phyloP scores from a whole-genome alignment of 2,329 filamentous ascomycete species.

The Apiospora malaysiana region DNA sequence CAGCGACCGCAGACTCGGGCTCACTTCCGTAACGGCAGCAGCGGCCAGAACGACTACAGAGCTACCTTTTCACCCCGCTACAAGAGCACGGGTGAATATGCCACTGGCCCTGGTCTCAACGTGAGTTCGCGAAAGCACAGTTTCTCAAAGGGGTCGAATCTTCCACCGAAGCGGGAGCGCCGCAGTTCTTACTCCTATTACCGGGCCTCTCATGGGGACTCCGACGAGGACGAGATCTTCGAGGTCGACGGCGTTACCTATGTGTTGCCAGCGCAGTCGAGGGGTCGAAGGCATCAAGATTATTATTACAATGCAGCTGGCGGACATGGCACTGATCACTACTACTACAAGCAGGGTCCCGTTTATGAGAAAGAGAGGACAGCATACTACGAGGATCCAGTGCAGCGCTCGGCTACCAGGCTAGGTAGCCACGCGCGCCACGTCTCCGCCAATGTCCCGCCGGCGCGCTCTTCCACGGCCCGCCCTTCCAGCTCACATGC shows the following conservation, averaged over 20 bases:
- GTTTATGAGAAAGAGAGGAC: conserved; percentile 45
- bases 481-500: conserved; percentile 51
- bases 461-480: conserved; percentile 59
- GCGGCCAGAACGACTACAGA: conserved; percentile 47
- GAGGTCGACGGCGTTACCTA: conserved; percentile 60
- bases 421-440: conserved; percentile 48
- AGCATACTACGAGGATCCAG: conserved; percentile 49
- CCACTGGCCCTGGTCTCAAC: conserved; percentile 61
- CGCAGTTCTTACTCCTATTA: conserved; percentile 64
- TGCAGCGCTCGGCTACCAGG: conserved; percentile 46
- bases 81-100: conserved; percentile 67
- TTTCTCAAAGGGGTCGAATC: conserved; percentile 46
- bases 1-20: conserved; percentile 61
- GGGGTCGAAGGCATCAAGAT: conserved; percentile 43
- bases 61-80: conserved; percentile 64
- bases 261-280: conserved; percentile 57
- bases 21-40: conserved; percentile 53
- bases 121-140: conserved; percentile 59
- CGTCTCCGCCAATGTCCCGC: conserved; percentile 49
- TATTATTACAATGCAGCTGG: conserved; percentile 53
- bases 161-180: conserved; percentile 55
- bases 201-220: conserved; percentile 67
- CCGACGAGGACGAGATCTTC: conserved; percentile 68
- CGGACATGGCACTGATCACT: conserved; percentile 64
- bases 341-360: conserved; percentile 59